Base-by-base conservation (phyloP, 225 moss, liverwort and hornwort species). In the Pseudoscleropodium purum region DNA sequence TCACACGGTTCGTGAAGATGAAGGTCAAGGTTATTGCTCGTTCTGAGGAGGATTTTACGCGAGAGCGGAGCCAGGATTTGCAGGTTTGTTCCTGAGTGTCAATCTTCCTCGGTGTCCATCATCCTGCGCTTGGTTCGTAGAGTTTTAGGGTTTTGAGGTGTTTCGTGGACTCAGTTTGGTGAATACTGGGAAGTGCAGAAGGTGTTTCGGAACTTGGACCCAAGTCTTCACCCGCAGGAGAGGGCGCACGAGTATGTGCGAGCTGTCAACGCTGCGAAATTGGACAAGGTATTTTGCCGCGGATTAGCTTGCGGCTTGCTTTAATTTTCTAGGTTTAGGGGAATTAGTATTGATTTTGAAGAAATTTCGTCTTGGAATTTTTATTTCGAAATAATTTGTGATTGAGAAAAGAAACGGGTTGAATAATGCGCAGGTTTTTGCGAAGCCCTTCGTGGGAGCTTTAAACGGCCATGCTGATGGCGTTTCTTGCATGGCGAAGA, bases 401-500 rank as follows among this genome's bases (percentile, higher is more conserved):
- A 87, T 84, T 87, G 39, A 75, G 61, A 1, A 59, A 45, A 64
- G 52, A 43, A 68, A 29, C 62, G 21, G 82, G n/a, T 87, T 69
- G 82, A 79, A 18, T 83, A 5, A 54, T 76, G 64, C 68, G 84
- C 92, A 99, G 99, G 95, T 99, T 49, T 99, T 99, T 88, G 95
- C 97, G 37, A 97, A 97, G 91, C 99, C 99, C 23, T 97, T 99
- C 57, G 81, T 97, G 64, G 97, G 96, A 88, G 97, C 99, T 51
- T 84, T 99, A 72, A 96, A 91, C 75, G 99, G 99, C 36, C 99
- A 99, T 85, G 94, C 86, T 33, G 99, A 99, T 93, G 95, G 92
- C 23, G 92, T 99, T 64, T 94, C 97, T 31, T 95, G 95, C 90
- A 95, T 99, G 99, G 93, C 89, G 41, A 97, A 96, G 89, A 96